Percentiles rank a stretch among this genome's conserved stretches.
phyloP scores from a whole-genome alignment of 495 filamentous ascomycete species.

The Hypoxylon lienhwacheense region DNA sequence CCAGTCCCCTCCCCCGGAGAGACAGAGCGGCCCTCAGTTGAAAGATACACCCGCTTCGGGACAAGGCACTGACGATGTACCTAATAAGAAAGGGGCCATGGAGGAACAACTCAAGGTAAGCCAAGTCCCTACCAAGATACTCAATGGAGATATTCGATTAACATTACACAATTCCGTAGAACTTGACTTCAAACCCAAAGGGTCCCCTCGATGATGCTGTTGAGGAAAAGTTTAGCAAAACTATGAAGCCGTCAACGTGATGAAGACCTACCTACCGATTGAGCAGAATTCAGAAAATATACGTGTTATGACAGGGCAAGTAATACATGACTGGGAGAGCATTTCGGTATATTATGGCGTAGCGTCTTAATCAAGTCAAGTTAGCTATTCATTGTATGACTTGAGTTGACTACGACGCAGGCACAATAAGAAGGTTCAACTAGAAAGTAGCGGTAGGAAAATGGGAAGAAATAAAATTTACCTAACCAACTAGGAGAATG shows the following conservation, averaged over 20 bases:
- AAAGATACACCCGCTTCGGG: slow-evolving; percentile 58
- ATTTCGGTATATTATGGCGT: no score
- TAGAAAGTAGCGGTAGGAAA: no score
- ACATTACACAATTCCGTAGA: slow-evolving; percentile 34
- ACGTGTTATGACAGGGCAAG: neutral
- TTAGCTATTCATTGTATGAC: no score
- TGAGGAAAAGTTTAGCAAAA: slow-evolving; percentile 63
- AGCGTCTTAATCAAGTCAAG: no score
- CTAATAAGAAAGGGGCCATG: slow-evolving; percentile 54
- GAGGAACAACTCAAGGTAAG: slow-evolving; percentile 52
- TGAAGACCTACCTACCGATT: neutral
- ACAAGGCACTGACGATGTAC: slow-evolving; percentile 52
- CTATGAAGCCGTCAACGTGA: slow-evolving; percentile 13
- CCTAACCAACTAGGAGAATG: no score
- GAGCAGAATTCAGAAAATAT: neutral
- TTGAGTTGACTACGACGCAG: no score
- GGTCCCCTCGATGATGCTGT: slow-evolving; percentile 70
- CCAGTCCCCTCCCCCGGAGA: slow-evolving; percentile 79
- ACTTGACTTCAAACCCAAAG: slow-evolving; percentile 66
- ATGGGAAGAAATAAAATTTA: no score
- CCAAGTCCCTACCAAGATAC: neutral
- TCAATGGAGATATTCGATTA: neutral
- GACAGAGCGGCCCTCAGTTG: slow-evolving; percentile 66
- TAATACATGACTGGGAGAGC: neutral
- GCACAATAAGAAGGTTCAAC: no score